Evolutionary conservation across 2,329 filamentous ascomycete species (phyloP), one percentile per base, ranked within the genome.

Genomic region (Colletotrichum eremochloae): DNA sequence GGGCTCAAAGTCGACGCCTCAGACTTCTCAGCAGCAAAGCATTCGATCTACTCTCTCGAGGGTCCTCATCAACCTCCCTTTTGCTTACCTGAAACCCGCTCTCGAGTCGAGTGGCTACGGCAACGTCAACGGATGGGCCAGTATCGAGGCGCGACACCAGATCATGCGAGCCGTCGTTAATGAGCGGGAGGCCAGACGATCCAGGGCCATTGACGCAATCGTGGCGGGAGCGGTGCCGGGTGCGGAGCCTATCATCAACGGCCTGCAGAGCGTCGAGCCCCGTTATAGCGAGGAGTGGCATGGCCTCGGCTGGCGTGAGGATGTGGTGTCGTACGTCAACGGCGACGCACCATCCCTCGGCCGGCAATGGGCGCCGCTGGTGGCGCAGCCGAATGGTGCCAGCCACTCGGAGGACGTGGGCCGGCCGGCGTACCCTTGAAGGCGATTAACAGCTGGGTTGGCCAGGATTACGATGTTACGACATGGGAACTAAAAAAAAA

Each of bases 51-150:
- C 87, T 0, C 82, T 95, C 6, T 94, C 93, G 0, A 90, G 88
- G 38, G 83, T 94, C 31, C 83, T 95, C 2, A 82, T 94, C 64
- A 93, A 93, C 52, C 82, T 95, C 7, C 93, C 93, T 0, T 93
- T 93, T 75, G 83, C 87, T 18, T 83, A 91, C 38, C 84, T 95
- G 33, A 91, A 92, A 80, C 86, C 86, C 71, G 81, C 94, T 1
- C 84, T 95, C 44, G 91, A 93, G 76, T 89, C 90, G 63, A 85
- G 84, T 15, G 85, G 85, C 36, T 84, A 91, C 11, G 88, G 87
- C 53, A 83, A 83, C 56, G 81, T 83, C 40, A 83, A 83, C n/a
- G 86, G 84, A 31, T 89, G 86, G 84, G 83, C 85, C 36, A 86
- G 82, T 50, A 81, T 82, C 1, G 82, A 86, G 68, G 79, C 85